These are phyloP conservation scores for Pythium phragmiticola DNA, from an alignment of 352 stramenopile species.

Conservation along the genomic window DNA sequence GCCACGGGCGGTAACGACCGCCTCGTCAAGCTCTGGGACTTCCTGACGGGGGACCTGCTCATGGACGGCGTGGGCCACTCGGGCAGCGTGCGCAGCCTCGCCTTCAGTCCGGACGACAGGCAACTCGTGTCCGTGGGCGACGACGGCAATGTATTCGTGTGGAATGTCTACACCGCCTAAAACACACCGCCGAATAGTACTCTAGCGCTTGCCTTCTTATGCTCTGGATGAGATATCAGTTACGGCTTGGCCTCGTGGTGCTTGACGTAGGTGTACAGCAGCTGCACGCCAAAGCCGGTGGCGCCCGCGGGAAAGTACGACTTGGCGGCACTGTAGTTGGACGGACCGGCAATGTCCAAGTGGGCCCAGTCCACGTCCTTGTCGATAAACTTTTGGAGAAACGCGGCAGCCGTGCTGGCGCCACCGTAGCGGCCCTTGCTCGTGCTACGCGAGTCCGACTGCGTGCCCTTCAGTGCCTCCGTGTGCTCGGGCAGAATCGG, in stretches of 20 bases:
- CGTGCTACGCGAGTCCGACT: slow-evolving; percentile 82
- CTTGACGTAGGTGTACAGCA: slow-evolving; percentile 86
- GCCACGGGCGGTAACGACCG: slow-evolving; percentile 86
- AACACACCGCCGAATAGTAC: not conserved
- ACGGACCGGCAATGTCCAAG: slow-evolving; percentile 88
- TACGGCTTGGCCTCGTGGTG: slow-evolving; percentile 48
- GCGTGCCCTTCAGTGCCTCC: slow-evolving; percentile 73
- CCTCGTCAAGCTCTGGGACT: slow-evolving; percentile 90
- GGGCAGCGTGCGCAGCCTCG: slow-evolving; percentile 62
- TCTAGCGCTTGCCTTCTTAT: too few species aligned
- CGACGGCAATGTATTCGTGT: slow-evolving; percentile 91
- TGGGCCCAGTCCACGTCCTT: slow-evolving; percentile 88
- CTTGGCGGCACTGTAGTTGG: slow-evolving; percentile 77
- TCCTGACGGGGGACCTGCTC: slow-evolving; percentile 51
- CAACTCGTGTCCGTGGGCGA: slow-evolving; percentile 91
- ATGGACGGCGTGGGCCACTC: slow-evolving; percentile 82
- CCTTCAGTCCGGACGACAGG: slow-evolving; percentile 89
- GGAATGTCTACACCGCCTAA: slow-evolving; percentile 84
- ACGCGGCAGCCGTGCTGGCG: slow-evolving; percentile 82
- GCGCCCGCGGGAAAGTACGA: slow-evolving; percentile 86
- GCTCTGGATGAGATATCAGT: not conserved
- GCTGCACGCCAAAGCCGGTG: slow-evolving; percentile 86
- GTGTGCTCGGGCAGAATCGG: slow-evolving; percentile 87
- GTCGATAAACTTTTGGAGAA: slow-evolving; percentile 88
- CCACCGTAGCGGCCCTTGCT: slow-evolving; percentile 77